Evolutionary conservation across 108 stramenopile genomes (phyloP).

Genomic region (Mediolabrus comicus): DNA sequence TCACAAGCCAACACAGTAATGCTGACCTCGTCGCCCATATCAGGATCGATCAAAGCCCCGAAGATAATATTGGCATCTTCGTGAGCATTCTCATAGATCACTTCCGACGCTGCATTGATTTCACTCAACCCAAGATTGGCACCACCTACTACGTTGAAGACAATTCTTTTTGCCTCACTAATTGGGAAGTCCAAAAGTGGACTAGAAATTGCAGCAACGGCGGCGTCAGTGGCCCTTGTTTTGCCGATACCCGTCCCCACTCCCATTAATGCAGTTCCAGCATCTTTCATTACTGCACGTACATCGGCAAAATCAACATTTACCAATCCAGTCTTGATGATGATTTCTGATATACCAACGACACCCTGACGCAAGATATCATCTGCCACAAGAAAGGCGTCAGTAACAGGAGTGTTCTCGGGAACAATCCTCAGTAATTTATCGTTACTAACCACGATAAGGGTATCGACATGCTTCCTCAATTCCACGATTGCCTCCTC

Average conservation of each 20-base stretch:
- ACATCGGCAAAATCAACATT: constrained; percentile 96
- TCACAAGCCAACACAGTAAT: constrained; percentile 70
- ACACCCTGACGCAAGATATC: constrained; percentile 92
- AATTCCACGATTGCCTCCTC: constrained; percentile 72
- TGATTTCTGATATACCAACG: constrained; percentile 92
- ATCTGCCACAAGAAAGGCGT: constrained; percentile 89
- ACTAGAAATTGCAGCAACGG: constrained; percentile 85
- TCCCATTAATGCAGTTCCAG: constrained; percentile 95
- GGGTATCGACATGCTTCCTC: constrained; percentile 83
- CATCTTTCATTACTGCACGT: constrained; percentile 87
- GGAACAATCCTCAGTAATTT: constrained; percentile 90
- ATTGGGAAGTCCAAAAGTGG: constrained; percentile 87
- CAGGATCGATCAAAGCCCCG: constrained; percentile 83
- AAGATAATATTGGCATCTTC: constrained; percentile 94
- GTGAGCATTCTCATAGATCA: constrained; percentile 90
- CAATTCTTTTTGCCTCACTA: constrained; percentile 87
- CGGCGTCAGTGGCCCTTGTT: constrained; percentile 87
- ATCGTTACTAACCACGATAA: constrained; percentile 92
- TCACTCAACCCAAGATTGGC: constrained; percentile 83
- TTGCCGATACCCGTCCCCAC: constrained; percentile 83
- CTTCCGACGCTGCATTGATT: constrained; percentile 84
- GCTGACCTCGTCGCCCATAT: constrained; percentile 63
- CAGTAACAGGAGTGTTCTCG: constrained; percentile 85
- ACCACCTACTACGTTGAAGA: constrained; percentile 92
- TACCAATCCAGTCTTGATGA: constrained; percentile 86